Evolutionary conservation across 1,139 yeast species (phyloP).

Genomic region (Debaryomycetaceae sp.): DNA sequence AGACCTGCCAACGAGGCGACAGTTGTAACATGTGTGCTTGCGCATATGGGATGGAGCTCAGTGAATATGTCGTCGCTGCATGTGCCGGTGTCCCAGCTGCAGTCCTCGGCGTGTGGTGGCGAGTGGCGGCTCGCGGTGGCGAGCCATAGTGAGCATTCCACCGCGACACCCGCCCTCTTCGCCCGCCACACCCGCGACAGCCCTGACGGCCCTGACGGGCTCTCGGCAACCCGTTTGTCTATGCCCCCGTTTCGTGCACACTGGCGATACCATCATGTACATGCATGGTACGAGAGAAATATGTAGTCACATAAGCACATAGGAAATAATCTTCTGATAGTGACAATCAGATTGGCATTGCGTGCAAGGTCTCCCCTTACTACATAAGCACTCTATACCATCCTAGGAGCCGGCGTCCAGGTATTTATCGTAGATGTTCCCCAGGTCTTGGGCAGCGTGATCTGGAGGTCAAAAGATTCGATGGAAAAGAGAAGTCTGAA

Average conservation of each 20-base stretch:
- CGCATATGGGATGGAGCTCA: not conserved
- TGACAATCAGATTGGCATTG: not conserved
- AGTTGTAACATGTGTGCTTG: not conserved
- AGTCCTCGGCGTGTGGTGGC: too few relatives aligned
- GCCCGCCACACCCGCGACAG: too few relatives aligned
- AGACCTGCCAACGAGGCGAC: not conserved
- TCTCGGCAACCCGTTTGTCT: not conserved
- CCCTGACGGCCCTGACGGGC: not conserved
- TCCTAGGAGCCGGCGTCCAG: not conserved
- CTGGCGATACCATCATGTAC: not conserved
- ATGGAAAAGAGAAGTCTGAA: not conserved
- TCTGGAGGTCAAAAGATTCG: not conserved
- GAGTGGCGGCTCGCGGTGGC: too few relatives aligned
- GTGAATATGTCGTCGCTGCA: not conserved
- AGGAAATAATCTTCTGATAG: not conserved
- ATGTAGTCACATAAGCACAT: not conserved
- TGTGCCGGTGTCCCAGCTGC: not conserved
- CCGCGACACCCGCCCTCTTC: too few relatives aligned
- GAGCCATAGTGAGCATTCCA: too few relatives aligned
- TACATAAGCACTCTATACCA: not conserved
- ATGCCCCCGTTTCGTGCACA: not conserved
- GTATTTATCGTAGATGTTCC: not conserved
- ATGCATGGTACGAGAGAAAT: not conserved
- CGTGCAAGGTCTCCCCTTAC: not conserved
- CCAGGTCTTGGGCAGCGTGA: not conserved